Evolutionary conservation across 2,329 filamentous ascomycete genomes (phyloP).

Genomic region (Atkinsonella hypoxylon): DNA sequence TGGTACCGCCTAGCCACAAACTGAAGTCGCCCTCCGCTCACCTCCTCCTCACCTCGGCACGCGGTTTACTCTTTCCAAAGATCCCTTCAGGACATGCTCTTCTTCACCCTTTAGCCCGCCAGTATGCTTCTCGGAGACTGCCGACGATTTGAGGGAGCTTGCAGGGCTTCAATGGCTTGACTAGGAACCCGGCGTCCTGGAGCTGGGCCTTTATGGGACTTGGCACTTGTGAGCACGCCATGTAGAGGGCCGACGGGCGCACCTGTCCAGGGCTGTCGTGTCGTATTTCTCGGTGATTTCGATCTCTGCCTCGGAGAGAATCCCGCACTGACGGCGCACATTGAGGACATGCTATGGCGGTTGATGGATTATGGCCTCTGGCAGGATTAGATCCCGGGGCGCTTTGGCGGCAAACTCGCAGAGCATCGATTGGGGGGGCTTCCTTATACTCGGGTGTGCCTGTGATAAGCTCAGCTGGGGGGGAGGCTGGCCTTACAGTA

Average conservation of each 20-base stretch:
- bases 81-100: neutral
- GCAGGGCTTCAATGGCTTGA: slow-evolving; percentile 3
- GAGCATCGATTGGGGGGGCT: slow-evolving; percentile 11
- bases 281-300: slow-evolving; percentile 36
- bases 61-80: slow-evolving; percentile 2
- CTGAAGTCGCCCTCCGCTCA: too few relatives aligned
- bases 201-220: neutral
- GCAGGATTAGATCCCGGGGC: slow-evolving; percentile 18
- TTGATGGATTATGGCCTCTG: slow-evolving; percentile 14
- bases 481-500: too few relatives aligned
- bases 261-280: slow-evolving; percentile 22
- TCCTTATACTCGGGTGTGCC: slow-evolving; percentile 17
- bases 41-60: slow-evolving; percentile 15
- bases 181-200: neutral
- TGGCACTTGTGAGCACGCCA: too few relatives aligned
- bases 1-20: slow-evolving; percentile 22
- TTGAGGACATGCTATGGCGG: slow-evolving; percentile 20
- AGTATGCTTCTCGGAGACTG: slow-evolving; percentile 1
- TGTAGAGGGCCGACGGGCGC: too few relatives aligned
- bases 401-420: slow-evolving; percentile 20
- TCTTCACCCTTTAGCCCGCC: slow-evolving; percentile 1
- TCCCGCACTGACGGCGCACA: slow-evolving; percentile 27
- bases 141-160: neutral
- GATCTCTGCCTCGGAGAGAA: slow-evolving; percentile 32
- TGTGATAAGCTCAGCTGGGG: too few relatives aligned